These are phyloP conservation scores for Aspergillus versicolor DNA, from an alignment of 2,329 filamentous ascomycete species.

Conservation along the genomic window DNA sequence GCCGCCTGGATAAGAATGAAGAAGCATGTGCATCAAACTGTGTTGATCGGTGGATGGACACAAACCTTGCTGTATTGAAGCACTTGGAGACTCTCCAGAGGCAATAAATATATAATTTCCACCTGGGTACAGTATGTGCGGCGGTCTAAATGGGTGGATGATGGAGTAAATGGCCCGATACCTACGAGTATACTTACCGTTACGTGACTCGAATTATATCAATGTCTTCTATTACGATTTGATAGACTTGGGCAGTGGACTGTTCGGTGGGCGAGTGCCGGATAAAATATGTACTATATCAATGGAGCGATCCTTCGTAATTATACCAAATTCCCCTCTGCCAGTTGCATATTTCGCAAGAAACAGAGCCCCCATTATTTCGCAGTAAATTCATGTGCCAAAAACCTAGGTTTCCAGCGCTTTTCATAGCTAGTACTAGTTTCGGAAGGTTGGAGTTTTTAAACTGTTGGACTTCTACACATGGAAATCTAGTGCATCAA, in stretches of 20 bases:
- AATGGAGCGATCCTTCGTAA: neutral
- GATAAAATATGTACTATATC: conserved; percentile 1
- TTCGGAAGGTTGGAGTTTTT: neutral
- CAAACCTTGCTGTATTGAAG: conserved; percentile 79
- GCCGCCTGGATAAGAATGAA: conserved; percentile 73
- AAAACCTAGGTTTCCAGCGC: neutral
- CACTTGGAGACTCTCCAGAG: conserved; percentile 69
- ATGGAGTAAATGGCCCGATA: neutral
- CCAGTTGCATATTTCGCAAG: neutral
- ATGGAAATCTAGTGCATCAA: conserved; percentile 24
- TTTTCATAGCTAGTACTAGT: neutral
- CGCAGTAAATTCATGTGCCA: neutral
- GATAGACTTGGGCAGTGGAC: neutral
- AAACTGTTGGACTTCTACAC: conserved; percentile 5
- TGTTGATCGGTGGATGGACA: conserved; percentile 89
- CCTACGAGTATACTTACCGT: neutral
- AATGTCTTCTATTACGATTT: neutral
- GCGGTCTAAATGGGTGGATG: neutral
- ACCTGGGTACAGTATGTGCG: neutral
- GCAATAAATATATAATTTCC: conserved; percentile 22
- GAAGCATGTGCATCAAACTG: conserved; percentile 87
- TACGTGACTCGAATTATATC: neutral
- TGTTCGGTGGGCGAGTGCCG: neutral
- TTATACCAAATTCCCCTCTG: neutral
- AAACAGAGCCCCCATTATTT: neutral